These are phyloP conservation scores for Alternaria gaisen DNA, from an alignment of 2,329 filamentous ascomycete genomes.

Conservation along the genomic window DNA sequence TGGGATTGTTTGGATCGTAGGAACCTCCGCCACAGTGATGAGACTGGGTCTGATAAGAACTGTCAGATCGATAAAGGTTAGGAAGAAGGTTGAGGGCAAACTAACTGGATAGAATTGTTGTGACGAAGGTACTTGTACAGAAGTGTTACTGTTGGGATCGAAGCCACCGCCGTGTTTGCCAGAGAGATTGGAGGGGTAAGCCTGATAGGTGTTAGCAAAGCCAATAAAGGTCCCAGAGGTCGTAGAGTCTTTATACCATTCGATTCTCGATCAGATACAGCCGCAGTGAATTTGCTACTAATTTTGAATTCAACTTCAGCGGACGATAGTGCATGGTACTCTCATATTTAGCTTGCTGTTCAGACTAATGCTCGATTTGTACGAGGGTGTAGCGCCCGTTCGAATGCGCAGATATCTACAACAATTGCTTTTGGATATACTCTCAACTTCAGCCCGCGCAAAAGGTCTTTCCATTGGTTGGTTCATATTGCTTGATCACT, in stretches of 20 bases:
- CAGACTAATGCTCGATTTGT: background rate
- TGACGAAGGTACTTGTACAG: slow-evolving; percentile 13
- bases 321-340: background rate
- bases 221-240: background rate
- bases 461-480: background rate
- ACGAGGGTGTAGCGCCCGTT: background rate
- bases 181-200: slow-evolving; percentile 21
- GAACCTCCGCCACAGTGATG: slow-evolving; percentile 26
- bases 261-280: slow-evolving; percentile 1
- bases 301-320: background rate
- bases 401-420: background rate
- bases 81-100: background rate
- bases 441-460: background rate
- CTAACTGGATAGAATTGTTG: slow-evolving; percentile 17
- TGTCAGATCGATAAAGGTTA: background rate
- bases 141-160: slow-evolving; percentile 24
- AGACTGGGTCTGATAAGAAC: background rate
- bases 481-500: no score
- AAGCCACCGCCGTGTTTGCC: slow-evolving; percentile 35
- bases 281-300: background rate
- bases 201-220: slow-evolving; percentile 16
- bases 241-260: slow-evolving; percentile 22
- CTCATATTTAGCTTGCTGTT: background rate
- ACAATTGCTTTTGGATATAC: background rate
- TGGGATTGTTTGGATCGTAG: slow-evolving; percentile 25